phyloP scores from a whole-genome alignment of 352 stramenopile genomes.

The Lagenidium giganteum region DNA sequence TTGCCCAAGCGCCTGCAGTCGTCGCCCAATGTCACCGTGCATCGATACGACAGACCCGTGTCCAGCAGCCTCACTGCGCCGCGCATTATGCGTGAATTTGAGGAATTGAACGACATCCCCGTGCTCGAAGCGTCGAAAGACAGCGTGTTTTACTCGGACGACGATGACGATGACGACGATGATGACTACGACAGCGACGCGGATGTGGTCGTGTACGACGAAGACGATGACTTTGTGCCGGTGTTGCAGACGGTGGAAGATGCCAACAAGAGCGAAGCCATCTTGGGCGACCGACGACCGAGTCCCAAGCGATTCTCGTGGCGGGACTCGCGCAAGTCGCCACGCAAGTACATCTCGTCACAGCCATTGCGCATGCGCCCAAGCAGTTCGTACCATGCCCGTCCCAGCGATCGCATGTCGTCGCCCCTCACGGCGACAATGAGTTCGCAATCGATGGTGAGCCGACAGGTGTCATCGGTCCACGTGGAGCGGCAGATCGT shows the following conservation, averaged over 20 bases:
- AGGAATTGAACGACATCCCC: slow-evolving; percentile 57
- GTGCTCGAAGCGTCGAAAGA: slow-evolving; percentile 43
- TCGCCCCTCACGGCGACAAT: not conserved
- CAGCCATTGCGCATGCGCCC: not conserved
- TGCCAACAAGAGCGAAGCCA: slow-evolving; percentile 20
- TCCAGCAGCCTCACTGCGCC: not conserved
- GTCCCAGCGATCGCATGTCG: not conserved
- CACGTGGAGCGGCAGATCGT: slow-evolving; percentile 19
- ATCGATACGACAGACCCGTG: not conserved
- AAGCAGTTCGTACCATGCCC: not conserved
- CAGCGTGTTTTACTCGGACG: slow-evolving; percentile 32
- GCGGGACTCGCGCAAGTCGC: slow-evolving; percentile 2
- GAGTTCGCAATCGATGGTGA: slow-evolving; percentile 1
- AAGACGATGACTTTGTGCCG: slow-evolving; percentile 46
- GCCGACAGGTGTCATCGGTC: not conserved
- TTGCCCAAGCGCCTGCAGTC: no score
- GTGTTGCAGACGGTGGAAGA: slow-evolving; percentile 70
- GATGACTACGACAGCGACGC: slow-evolving; percentile 20
- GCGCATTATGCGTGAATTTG: not conserved
- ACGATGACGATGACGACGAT: slow-evolving; percentile 17
- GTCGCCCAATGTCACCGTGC: not conserved
- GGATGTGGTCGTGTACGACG: slow-evolving; percentile 21
- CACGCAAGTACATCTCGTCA: not conserved
- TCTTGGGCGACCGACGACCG: slow-evolving; percentile 9
- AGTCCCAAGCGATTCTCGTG: slow-evolving; percentile 6